These are phyloP conservation scores for Sutorius australiensis DNA, from an alignment of 768 basidiomycete species.

Conservation along the genomic window DNA sequence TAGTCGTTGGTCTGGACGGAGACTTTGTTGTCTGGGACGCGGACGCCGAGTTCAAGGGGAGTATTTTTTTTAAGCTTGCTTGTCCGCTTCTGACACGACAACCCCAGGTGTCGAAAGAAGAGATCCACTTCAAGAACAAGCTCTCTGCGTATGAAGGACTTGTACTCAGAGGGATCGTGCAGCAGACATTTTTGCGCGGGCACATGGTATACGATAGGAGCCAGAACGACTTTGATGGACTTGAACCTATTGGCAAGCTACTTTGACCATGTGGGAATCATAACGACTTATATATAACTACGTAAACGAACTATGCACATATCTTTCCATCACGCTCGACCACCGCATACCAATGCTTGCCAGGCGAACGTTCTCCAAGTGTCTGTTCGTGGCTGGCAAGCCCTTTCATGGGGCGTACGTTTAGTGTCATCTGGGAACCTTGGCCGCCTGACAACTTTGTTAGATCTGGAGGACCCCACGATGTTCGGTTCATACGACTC, in stretches of 20 bases:
- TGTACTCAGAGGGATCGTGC: conserved; percentile 64
- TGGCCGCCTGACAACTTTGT: not conserved
- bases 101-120: conserved; percentile 65
- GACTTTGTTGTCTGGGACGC: conserved; percentile 88
- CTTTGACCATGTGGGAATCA: conserved; percentile 1
- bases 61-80: conserved; percentile 1
- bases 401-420: conserved; percentile 13
- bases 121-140: conserved; percentile 89
- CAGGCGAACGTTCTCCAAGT: conserved; percentile 7
- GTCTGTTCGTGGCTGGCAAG: not conserved
- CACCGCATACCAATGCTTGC: conserved; percentile 6
- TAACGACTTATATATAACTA: too few relatives aligned
- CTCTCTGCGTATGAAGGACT: conserved; percentile 85
- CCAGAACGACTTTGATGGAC: conserved; percentile 34
- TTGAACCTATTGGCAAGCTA: conserved; percentile 36
- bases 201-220: conserved; percentile 53
- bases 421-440: not conserved
- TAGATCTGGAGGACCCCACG: not conserved
- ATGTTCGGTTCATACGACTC: not conserved
- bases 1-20: conserved; percentile 74
- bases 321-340: not conserved
- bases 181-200: conserved; percentile 79
- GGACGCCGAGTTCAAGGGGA: conserved; percentile 40
- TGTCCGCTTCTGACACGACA: conserved; percentile 5
- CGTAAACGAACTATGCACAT: too few relatives aligned